Evolutionary conservation across 1,139 yeast genomes (phyloP).

Genomic region (Meyerozyma elateridarum): DNA sequence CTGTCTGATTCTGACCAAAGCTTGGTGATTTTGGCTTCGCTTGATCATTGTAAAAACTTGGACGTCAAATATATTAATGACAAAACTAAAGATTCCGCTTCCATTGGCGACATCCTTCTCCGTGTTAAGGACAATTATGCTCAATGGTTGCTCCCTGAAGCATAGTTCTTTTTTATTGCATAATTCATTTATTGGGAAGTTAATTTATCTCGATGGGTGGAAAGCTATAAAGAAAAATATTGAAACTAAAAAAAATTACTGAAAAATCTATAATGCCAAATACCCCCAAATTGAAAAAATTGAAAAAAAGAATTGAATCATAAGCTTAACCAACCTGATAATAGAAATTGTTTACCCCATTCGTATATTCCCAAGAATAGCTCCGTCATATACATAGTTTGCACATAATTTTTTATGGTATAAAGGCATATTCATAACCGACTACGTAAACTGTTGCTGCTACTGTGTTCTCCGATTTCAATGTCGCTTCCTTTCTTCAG

Average conservation of each 20-base stretch:
- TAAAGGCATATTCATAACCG: neutral
- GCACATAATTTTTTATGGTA: neutral
- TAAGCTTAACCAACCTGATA: too few relatives aligned
- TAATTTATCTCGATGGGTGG: too few relatives aligned
- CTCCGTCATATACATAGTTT: conserved; percentile 4
- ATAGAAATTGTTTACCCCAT: conserved; percentile 3
- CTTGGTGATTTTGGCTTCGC: conserved; percentile 27
- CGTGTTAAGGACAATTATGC: conserved; percentile 40
- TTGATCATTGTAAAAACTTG: conserved; percentile 35
- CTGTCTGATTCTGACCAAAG: conserved; percentile 15
- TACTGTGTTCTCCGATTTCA: neutral
- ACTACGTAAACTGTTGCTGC: neutral
- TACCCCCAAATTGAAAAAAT: too few relatives aligned
- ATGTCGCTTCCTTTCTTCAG: conserved; percentile 1
- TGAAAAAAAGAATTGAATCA: conserved; percentile 3
- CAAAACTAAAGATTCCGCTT: conserved; percentile 21
- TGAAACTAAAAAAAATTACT: conserved; percentile 1
- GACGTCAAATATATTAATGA: conserved; percentile 31
- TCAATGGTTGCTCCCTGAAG: conserved; percentile 38
- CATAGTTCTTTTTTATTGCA: neutral
- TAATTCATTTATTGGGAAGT: neutral
- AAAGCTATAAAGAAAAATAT: too few relatives aligned
- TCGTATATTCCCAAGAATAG: conserved; percentile 3
- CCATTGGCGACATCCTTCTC: conserved; percentile 31
- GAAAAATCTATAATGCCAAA: too few relatives aligned